A percentile compares a stretch with the other conserved stretches of the same genome.
Conservation (phyloP, 2,329 filamentous ascomycete genomes). For the Cordyceps cicadae region DNA sequence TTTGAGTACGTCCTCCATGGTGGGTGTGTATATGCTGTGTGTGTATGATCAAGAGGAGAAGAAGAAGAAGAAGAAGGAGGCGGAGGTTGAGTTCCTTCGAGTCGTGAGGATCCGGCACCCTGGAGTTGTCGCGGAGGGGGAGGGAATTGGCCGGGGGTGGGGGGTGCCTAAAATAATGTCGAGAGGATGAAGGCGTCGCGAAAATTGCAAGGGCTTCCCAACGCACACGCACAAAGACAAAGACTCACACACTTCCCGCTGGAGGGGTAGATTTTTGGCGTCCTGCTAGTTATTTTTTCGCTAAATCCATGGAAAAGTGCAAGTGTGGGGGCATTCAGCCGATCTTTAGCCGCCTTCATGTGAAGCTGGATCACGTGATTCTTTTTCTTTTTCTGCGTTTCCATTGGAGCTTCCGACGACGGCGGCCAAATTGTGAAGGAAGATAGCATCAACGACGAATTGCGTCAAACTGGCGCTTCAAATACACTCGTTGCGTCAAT, state of each 20-base stretch:
- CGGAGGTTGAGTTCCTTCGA: background rate
- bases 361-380: constrained; percentile 28
- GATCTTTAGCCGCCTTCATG: constrained; percentile 25
- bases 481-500: background rate
- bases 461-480: background rate
- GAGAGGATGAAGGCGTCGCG: constrained; percentile 5
- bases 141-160: background rate
- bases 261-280: constrained; percentile 31
- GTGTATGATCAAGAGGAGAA: constrained; percentile 15
- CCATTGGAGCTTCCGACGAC: background rate
- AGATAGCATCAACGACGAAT: background rate
- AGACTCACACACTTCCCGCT: constrained; percentile 14
- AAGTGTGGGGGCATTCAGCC: constrained; percentile 20
- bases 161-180: background rate
- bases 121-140: background rate
- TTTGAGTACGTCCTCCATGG: constrained; percentile 35
- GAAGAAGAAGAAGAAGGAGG: constrained; percentile 10
- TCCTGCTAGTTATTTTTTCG: constrained; percentile 27
- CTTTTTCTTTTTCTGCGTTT: constrained; percentile 18
- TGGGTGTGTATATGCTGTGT: constrained; percentile 19
- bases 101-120: background rate
- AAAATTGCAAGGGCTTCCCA: constrained; percentile 18
- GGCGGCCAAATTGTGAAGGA: background rate
- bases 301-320: constrained; percentile 27
- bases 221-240: constrained; percentile 8